Evolutionary conservation across 495 filamentous ascomycete species (phyloP), one percentile per base, ranked within the genome.

Genomic region (Sporormia fimetaria): DNA sequence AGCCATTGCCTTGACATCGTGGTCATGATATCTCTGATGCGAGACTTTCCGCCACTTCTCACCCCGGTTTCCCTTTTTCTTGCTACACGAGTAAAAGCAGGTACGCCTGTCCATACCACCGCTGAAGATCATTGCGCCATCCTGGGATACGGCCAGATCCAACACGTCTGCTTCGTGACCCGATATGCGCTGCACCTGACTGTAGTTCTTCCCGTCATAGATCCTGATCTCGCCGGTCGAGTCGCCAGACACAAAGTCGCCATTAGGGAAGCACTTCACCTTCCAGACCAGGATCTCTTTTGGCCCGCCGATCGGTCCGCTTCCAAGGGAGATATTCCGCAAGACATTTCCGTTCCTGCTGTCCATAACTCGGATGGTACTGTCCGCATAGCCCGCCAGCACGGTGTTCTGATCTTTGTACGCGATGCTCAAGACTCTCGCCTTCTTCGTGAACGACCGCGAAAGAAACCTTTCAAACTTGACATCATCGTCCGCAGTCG

Each of bases 1-100:
- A 33, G 87, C 86, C 74, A 99, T 84, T 10, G 87, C 75, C 63
- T 95, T 94, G 47, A 96, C 85, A 66, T 99, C 90, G 56, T 95
- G 86, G 10, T 70, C 71, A 54, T 99, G 92, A 54, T 83, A 82
- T 55, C 86, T 69, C 41, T 78, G 67, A 51, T 93, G 84, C 49
- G 74, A 76, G n/a, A 83, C 64, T 62, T 90, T 85, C 9, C 73
- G 76, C 92, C 92, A 96, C 56, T 81, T 69, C 43, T 58, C 58
- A 21, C 64, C 65, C 34, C 75, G 71, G 35, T 74, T 71, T 26
- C 70, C 67, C 43, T 68, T 66, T 61, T 74, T 75, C 58, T 88
- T 94, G 20, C 87, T 63, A 8, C 80, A 79, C 3, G 46, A 45
- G 24, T 51, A 55, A 23, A 51, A 35, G 14, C 45, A 45, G 5